Evolutionary conservation across 2,329 filamentous ascomycete species (phyloP), one percentile per base, ranked within the genome.

Genomic region (Ophiognomonia clavigignenti-juglandacearum): DNA sequence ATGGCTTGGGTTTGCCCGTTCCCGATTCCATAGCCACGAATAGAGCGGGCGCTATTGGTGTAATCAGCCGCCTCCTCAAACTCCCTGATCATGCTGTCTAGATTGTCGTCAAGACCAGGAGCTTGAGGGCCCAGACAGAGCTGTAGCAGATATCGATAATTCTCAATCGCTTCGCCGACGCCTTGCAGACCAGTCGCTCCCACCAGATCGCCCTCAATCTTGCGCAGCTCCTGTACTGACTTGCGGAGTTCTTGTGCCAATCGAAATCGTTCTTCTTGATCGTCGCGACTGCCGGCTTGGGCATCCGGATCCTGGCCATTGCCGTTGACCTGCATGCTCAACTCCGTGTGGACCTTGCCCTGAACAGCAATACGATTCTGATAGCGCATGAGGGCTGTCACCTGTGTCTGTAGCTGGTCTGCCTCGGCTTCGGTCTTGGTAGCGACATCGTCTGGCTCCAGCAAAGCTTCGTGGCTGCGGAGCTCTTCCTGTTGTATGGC

Each of bases 121-220:
- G 86, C 83, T 55, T 79, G 74, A 14, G 82, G 74, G 22, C 83
- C 83, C 23, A 90, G 69, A 50, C 86, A 88, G 50, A 78, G 77
- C 50, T 78, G 79, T 26, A 89, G 78, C 24, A 90, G 72, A 46
- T 77, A 77, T 52, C 85, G 76, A 63, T 91, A 92, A 61, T 83
- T 81, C 56, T 83, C 83, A 54, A 86, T 86, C 61, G 83, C 82
- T 62, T 88, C 84, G 29, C 83, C 82, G 31, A 84, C 81, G 35
- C 86, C 86, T 10, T 86, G 82, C 53, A 82, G 75, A 37, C 78
- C 79, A 38, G 88, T 70, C 11, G 83, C 83, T 42, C 81, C 75
- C 34, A 87, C 80, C 53, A 89, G 88, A 51, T 86, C 82, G 13
- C 67, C 64, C 56, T 89, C 84, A 4, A 83, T 74, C 35, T 73